Evolutionary conservation across 768 basidiomycete genomes (phyloP).

Genomic region (Leccinellum luteum): DNA sequence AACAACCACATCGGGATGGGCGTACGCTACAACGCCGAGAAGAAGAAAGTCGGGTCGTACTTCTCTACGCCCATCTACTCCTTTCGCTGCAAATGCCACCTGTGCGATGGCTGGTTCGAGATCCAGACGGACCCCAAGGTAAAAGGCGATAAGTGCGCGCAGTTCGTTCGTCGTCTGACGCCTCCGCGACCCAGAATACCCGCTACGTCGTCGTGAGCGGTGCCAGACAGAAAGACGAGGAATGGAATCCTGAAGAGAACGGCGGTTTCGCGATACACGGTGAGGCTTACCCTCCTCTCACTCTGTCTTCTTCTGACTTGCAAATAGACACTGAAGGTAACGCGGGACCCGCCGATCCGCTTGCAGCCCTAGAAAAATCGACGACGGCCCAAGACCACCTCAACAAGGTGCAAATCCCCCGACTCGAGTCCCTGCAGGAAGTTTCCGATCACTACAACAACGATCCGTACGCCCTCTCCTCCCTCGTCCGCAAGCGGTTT

Average conservation of each 20-base stretch:
- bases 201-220: constrained; percentile 91
- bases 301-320: too few species aligned
- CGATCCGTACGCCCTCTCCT: constrained; percentile 85
- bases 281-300: constrained; percentile 23
- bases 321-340: constrained; percentile 61
- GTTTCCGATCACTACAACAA: constrained; percentile 75
- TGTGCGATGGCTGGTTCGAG: constrained; percentile 97
- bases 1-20: constrained; percentile 98
- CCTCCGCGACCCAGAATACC: constrained; percentile 64
- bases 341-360: constrained; percentile 69
- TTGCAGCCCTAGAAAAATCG: constrained; percentile 87
- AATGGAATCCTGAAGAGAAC: constrained; percentile 96
- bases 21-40: constrained; percentile 99
- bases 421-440: constrained; percentile 75
- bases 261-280: constrained; percentile 91
- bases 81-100: constrained; percentile 97
- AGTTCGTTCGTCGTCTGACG: background rate
- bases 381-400: constrained; percentile 70
- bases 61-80: constrained; percentile 93
- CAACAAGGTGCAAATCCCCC: constrained; percentile 73
- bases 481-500: constrained; percentile 74
- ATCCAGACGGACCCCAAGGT: constrained; percentile 98
- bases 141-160: constrained; percentile 2
- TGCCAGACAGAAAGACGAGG: constrained; percentile 91
- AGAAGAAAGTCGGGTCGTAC: constrained; percentile 94